Conservation (phyloP, 257 asterid genomes). For the Gentiana straminea region DNA sequence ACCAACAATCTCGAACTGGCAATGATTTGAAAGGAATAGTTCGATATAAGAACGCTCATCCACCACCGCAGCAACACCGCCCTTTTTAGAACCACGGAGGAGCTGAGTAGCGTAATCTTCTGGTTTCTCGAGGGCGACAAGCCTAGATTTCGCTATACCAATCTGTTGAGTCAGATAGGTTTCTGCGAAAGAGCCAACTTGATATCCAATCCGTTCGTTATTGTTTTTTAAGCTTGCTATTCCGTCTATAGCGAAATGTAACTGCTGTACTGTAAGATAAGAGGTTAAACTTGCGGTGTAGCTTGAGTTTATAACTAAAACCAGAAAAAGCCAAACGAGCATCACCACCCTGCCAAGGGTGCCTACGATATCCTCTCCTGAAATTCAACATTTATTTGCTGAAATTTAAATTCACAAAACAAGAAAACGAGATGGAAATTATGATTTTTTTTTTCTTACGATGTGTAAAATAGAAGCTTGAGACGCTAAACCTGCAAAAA, state of each 20-base stretch:
- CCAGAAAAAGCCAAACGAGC: conserved; percentile 57
- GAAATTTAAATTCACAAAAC: background rate
- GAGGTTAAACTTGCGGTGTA: conserved; percentile 72
- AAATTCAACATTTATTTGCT: background rate
- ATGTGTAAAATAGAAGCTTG: no score
- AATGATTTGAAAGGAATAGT: conserved; percentile 40
- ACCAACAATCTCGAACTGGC: conserved; percentile 45
- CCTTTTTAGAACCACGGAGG: conserved; percentile 34
- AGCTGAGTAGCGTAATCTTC: conserved; percentile 42
- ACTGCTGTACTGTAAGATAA: conserved; percentile 54
- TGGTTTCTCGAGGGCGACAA: conserved; percentile 41
- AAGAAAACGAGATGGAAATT: background rate
- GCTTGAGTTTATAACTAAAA: conserved; percentile 52
- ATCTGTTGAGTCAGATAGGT: conserved; percentile 36
- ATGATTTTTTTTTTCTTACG: conserved; percentile 18
- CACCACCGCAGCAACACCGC: conserved; percentile 64
- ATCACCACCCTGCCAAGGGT: conserved; percentile 47
- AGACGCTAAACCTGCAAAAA: no score
- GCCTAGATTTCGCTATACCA: conserved; percentile 45
- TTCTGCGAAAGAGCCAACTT: conserved; percentile 59
- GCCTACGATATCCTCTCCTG: conserved; percentile 54
- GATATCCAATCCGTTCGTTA: conserved; percentile 50
- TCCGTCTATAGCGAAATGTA: conserved; percentile 46
- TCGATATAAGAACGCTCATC: conserved; percentile 57
- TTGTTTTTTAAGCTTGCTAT: conserved; percentile 38